phyloP scores from a whole-genome alignment of 768 basidiomycete species.

The Boletales sp. region DNA sequence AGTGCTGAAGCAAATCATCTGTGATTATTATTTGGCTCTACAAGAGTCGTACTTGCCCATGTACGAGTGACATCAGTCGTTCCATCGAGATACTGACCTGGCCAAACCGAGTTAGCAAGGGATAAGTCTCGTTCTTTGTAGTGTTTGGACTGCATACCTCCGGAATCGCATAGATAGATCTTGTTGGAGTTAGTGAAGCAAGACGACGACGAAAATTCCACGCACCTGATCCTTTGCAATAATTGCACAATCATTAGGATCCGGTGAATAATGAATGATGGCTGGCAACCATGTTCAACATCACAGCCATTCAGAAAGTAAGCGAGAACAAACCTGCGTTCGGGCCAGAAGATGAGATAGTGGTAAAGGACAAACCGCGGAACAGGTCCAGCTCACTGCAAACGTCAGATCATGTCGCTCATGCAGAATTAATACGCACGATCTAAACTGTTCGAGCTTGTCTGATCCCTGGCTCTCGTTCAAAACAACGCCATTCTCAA shows the following conservation, averaged over 20 bases:
- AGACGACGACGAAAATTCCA: not conserved
- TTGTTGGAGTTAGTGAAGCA: conserved; percentile 36
- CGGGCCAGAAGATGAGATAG: conserved; percentile 89
- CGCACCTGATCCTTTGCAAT: conserved; percentile 72
- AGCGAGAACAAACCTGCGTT: conserved; percentile 66
- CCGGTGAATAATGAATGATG: conserved; percentile 91
- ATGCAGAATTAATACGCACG: conserved; percentile 45
- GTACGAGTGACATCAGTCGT: conserved; percentile 95
- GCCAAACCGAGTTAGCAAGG: not conserved
- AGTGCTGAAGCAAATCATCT: conserved; percentile 54
- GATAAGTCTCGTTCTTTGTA: not conserved
- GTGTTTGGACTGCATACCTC: conserved; percentile 44
- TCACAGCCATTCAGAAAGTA: not conserved
- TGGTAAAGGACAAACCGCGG: conserved; percentile 85
- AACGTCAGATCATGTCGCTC: not conserved
- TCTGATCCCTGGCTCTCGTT: conserved; percentile 81
- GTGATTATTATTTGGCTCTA: not conserved
- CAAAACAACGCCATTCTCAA: conserved; percentile 56
- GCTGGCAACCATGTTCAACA: conserved; percentile 39
- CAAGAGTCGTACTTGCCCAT: conserved; percentile 48
- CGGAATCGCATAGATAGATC: conserved; percentile 84
- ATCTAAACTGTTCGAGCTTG: conserved; percentile 74
- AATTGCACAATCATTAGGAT: conserved; percentile 64
- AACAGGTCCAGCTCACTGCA: conserved; percentile 72
- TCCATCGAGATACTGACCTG: conserved; percentile 85